Evolutionary conservation across 495 filamentous ascomycete genomes (phyloP).

Genomic region (Rostrohypoxylon terebratum): DNA sequence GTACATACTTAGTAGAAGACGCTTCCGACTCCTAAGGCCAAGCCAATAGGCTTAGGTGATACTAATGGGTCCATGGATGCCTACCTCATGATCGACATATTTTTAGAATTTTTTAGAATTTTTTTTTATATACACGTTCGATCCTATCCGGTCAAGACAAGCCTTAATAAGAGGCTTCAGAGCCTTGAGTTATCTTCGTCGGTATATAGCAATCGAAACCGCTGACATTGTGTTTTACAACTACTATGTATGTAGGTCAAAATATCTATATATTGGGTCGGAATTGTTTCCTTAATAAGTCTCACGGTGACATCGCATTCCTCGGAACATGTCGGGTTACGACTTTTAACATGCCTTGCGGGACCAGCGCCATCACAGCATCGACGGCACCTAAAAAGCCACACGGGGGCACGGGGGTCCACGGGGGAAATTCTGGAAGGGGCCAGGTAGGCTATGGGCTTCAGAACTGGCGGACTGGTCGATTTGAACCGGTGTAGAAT

Average conservation of each 20-base stretch:
- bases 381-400: background rate
- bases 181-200: background rate
- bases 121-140: background rate
- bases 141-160: background rate
- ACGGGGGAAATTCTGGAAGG: background rate
- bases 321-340: constrained; percentile 14
- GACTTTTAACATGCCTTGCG: constrained; percentile 4
- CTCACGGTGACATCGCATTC: constrained; percentile 25
- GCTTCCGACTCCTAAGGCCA: background rate
- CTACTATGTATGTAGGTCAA: background rate
- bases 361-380: background rate
- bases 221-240: too few species aligned
- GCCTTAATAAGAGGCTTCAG: too few species aligned
- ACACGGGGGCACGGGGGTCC: background rate
- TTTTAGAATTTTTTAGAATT: constrained; percentile 4
- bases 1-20: too few species aligned
- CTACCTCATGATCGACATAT: constrained; percentile 18
- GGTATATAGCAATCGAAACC: background rate
- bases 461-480: background rate
- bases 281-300: background rate
- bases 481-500: constrained; percentile 23
- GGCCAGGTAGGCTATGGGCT: background rate
- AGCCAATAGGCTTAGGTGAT: background rate
- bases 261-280: constrained; percentile 13
- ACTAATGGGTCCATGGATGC: constrained; percentile 1